These are phyloP conservation scores for Rhododendron simsii DNA, from an alignment of 148 eudicot species.

Conservation along the genomic window DNA sequence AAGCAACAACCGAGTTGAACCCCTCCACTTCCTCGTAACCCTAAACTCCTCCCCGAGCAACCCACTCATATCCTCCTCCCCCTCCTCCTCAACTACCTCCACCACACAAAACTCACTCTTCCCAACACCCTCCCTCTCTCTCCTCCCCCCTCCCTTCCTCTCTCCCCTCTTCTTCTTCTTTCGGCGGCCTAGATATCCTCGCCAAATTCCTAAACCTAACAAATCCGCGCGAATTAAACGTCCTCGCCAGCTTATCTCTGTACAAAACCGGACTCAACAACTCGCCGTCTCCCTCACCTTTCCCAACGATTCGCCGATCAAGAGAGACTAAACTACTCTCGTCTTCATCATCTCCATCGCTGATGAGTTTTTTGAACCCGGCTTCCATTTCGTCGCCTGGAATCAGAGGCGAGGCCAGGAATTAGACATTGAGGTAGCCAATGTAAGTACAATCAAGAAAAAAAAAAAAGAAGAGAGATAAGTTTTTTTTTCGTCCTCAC, in stretches of 20 bases:
- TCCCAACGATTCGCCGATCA: constrained; percentile 58
- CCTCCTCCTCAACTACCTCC: constrained; percentile 55
- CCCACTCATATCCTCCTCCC: constrained; percentile 61
- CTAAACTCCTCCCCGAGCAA: constrained; percentile 72
- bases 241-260: constrained; percentile 66
- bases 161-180: constrained; percentile 30
- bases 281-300: constrained; percentile 73
- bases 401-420: constrained; percentile 1
- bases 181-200: constrained; percentile 67
- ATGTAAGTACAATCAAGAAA: too few species aligned
- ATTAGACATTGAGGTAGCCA: too few species aligned
- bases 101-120: constrained; percentile 44
- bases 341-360: constrained; percentile 23
- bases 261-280: constrained; percentile 60
- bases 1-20: constrained; percentile 83
- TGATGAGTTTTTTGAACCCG: constrained; percentile 19
- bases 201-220: constrained; percentile 81
- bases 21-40: constrained; percentile 59
- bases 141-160: constrained; percentile 12
- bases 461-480: too few species aligned
- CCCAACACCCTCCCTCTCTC: constrained; percentile 20
- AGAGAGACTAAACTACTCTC: constrained; percentile 26
- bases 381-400: constrained; percentile 71
- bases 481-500: constrained; percentile 5
- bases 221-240: constrained; percentile 65